These are phyloP conservation scores for Agastache rugosa DNA, from an alignment of 257 asterid species.

Conservation along the genomic window DNA sequence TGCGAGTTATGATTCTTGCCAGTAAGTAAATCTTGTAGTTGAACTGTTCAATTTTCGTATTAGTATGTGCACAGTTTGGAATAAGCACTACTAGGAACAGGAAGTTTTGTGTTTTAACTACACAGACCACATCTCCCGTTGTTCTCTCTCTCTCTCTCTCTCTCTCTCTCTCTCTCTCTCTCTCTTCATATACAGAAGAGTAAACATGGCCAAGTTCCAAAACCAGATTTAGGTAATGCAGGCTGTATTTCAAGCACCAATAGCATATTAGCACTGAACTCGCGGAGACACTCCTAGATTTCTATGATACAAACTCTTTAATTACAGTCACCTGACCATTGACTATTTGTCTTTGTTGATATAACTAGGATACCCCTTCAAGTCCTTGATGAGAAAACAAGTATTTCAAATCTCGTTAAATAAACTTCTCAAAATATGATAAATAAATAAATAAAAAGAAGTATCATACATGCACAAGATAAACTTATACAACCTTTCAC, in stretches of 20 bases:
- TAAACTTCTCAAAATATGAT: neutral
- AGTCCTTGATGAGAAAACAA: constrained; percentile 14
- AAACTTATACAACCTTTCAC: constrained; percentile 20
- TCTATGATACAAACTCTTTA: neutral
- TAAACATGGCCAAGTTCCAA: neutral
- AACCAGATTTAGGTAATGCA: neutral
- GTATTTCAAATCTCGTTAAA: constrained; percentile 8
- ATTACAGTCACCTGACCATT: constrained; percentile 16
- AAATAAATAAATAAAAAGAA: neutral
- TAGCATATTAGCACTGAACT: neutral
- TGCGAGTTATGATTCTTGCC: neutral
- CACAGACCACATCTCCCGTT: too few relatives aligned
- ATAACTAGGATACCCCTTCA: constrained; percentile 13
- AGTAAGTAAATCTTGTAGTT: neutral
- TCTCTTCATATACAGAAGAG: neutral
- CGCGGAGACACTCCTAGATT: neutral
- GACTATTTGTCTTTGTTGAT: constrained; percentile 6
- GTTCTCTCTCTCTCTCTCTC: neutral
- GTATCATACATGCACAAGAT: constrained; percentile 24
- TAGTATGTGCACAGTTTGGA: neutral
- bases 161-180: neutral
- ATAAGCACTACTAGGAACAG: neutral
- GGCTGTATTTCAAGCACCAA: constrained; percentile 18
- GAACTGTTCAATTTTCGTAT: neutral
- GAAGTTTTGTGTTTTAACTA: neutral